These are phyloP conservation scores for Helichrysum umbraculigerum DNA, from an alignment of 129 eudicot genomes.

Conservation along the genomic window DNA sequence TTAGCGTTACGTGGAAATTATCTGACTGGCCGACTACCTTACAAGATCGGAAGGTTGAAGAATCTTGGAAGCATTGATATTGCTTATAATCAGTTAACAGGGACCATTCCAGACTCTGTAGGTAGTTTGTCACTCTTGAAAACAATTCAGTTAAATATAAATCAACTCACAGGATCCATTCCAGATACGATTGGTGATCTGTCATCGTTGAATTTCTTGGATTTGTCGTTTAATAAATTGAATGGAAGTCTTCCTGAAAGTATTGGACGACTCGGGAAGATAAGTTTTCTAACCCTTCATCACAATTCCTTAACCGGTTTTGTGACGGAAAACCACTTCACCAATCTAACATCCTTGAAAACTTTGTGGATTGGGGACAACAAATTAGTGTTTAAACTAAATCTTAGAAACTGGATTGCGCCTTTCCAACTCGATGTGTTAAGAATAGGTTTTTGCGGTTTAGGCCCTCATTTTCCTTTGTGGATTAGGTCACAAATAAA, in stretches of 20 bases:
- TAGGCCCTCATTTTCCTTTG: conserved; percentile 18
- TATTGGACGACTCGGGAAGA: neutral
- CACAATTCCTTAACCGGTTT: conserved; percentile 14
- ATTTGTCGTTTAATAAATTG: conserved; percentile 8
- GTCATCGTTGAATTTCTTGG: conserved; percentile 14
- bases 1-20: conserved; percentile 17
- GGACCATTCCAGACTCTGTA: conserved; percentile 17
- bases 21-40: conserved; percentile 13
- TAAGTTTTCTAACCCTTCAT: neutral
- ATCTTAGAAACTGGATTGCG: conserved; percentile 3
- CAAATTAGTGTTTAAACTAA: conserved; percentile 2
- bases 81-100: conserved; percentile 11
- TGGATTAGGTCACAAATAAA: conserved; percentile 3
- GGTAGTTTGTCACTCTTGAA: conserved; percentile 20
- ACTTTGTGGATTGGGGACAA: conserved; percentile 15
- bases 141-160: neutral
- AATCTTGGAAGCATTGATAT: neutral
- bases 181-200: conserved; percentile 2
- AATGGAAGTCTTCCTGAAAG: conserved; percentile 20
- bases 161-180: conserved; percentile 5
- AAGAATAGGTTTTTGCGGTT: conserved; percentile 13
- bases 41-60: conserved; percentile 3
- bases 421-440: conserved; percentile 9
- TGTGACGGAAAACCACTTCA: conserved; percentile 12
- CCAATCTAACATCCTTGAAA: conserved; percentile 6